Percentiles rank a stretch among this genome's conserved stretches.
Evolutionary conservation across 2,329 filamentous ascomycete species (phyloP).

Genomic region (Epichloe elymi): DNA sequence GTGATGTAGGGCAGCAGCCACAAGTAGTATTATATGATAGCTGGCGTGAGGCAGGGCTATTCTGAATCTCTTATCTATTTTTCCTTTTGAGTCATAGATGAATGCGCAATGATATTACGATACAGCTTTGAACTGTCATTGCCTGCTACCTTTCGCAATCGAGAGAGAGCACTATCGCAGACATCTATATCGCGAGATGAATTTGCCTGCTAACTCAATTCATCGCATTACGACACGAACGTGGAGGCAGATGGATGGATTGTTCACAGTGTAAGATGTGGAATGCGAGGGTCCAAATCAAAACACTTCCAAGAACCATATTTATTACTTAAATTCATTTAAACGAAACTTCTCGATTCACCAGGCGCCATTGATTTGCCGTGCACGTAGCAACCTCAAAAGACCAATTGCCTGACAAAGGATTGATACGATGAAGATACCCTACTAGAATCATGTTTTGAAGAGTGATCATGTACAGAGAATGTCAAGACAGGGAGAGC

Average conservation of each 20-base stretch:
- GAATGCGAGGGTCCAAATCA: too few relatives aligned
- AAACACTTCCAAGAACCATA: too few relatives aligned
- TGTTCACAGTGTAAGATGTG: not conserved
- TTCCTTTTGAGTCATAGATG: conserved; percentile 23
- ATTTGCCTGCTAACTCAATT: too few relatives aligned
- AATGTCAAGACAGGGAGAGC: not conserved
- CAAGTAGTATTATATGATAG: conserved; percentile 3
- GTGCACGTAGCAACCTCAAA: too few relatives aligned
- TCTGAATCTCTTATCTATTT: conserved; percentile 22
- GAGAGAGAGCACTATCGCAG: not conserved
- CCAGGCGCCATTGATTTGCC: too few relatives aligned
- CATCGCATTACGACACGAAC: not conserved
- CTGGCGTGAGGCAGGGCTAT: conserved; percentile 7
- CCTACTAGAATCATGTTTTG: not conserved
- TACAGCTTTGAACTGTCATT: not conserved
- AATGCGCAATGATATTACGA: conserved; percentile 19
- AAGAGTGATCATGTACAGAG: not conserved
- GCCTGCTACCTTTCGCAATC: not conserved
- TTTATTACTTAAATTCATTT: too few relatives aligned
- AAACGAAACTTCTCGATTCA: too few relatives aligned
- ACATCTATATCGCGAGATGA: not conserved
- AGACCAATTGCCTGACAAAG: too few relatives aligned
- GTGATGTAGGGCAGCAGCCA: not conserved
- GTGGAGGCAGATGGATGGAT: not conserved
- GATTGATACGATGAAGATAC: not conserved